phyloP scores from a whole-genome alignment of 75 land plant species.

The Sequoia sempervirens region DNA sequence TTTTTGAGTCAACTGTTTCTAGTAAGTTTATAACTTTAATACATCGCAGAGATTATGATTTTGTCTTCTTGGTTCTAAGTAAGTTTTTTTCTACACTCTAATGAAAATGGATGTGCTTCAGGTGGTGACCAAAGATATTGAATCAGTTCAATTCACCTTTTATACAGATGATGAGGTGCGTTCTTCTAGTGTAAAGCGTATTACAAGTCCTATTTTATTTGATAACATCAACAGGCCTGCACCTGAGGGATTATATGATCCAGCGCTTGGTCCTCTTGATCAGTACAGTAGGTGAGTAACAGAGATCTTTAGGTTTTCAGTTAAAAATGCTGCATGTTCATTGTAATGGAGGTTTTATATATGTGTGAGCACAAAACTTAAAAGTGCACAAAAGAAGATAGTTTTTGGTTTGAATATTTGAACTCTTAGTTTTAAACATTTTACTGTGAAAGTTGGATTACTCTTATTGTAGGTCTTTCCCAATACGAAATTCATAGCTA shows the following conservation, averaged over 20 bases:
- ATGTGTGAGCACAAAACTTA: neutral
- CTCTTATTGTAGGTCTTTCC: neutral
- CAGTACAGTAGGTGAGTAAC: slow-evolving; percentile 4
- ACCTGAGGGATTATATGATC: slow-evolving; percentile 80
- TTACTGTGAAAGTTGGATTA: neutral
- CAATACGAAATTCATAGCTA: neutral
- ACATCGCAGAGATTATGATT: neutral
- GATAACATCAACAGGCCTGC: slow-evolving; percentile 49
- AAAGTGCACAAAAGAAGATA: neutral
- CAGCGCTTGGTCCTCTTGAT: slow-evolving; percentile 67
- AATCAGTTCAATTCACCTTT: slow-evolving; percentile 57
- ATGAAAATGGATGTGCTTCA: slow-evolving; percentile 17
- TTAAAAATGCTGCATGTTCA: neutral
- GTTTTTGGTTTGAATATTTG: neutral
- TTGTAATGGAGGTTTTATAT: neutral
- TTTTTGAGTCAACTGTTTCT: neutral
- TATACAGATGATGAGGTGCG: slow-evolving; percentile 66
- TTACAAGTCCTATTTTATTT: slow-evolving; percentile 53
- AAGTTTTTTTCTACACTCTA: neutral
- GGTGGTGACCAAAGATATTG: slow-evolving; percentile 52
- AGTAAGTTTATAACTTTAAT: neutral
- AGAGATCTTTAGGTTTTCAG: neutral
- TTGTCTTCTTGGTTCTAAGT: neutral
- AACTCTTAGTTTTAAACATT: neutral
- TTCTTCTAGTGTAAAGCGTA: slow-evolving; percentile 53